A percentile compares a stretch with the other conserved stretches of the same genome.
phyloP scores from a whole-genome alignment of 257 asterid species.

The Rauvolfia tetraphylla region DNA sequence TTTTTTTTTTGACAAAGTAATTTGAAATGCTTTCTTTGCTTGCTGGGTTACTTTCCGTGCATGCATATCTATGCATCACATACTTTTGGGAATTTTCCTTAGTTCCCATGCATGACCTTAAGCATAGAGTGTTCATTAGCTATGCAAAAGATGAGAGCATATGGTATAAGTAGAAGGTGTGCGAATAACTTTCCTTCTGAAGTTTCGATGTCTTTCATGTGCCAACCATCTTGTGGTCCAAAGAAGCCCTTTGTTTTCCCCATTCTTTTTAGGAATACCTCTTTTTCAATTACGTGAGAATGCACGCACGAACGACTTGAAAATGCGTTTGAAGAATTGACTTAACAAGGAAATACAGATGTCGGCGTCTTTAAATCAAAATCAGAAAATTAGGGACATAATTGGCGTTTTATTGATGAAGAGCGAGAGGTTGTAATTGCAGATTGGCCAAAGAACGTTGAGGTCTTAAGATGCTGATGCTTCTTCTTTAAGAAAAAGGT shows the following conservation, averaged over 20 bases:
- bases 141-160: constrained; percentile 1
- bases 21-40: constrained; percentile 14
- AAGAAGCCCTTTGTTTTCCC: background rate
- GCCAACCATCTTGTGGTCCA: constrained; percentile 37
- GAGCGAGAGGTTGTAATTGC: too few species aligned
- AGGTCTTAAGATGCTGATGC: too few species aligned
- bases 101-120: too few species aligned
- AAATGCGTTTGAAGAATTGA: background rate
- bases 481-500: too few species aligned
- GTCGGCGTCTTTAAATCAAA: background rate
- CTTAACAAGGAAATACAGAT: background rate
- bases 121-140: too few species aligned
- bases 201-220: constrained; percentile 37
- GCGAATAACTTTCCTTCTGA: constrained; percentile 16
- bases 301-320: background rate
- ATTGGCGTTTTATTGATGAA: too few species aligned
- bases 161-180: constrained; percentile 10
- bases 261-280: background rate
- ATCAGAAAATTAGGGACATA: too few species aligned
- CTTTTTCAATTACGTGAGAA: background rate
- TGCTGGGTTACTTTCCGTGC: constrained; percentile 9
- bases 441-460: too few species aligned
- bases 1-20: constrained; percentile 2
- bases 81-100: background rate
- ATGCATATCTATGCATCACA: background rate